Base-by-base conservation (phyloP, 1,139 yeast species). In the Lodderomyces jiufengensis region DNA sequence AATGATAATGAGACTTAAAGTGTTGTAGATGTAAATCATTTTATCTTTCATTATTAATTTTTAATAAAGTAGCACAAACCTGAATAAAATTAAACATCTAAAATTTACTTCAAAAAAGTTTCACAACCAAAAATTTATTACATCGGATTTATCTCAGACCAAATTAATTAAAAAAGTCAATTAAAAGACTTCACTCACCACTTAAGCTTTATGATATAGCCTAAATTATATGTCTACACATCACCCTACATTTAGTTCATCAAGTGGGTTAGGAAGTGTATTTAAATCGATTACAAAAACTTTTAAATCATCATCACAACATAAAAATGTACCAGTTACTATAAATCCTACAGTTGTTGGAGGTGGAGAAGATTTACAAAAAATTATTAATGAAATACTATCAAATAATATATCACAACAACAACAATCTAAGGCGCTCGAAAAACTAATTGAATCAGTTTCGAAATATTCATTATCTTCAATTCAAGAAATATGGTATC, bases 401-500 rank as follows among this genome's bases (percentile, higher is more conserved):
- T 44, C 54, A 35, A 73, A 74, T 3, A 55, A 70, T 2, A 47
- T 59, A 10, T 54, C 71, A 5, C 69, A 66, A 16, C 58, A 84
- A 39, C 69, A 65, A 2, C 48, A 73, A 10, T 25, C 39, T 7
- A 62, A 64, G 2, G 79, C 85, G 0, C 80, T 84, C 1, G 66
- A 63, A 4, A 61, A 69, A 27, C 57, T 84, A 30, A 61, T 74
- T 4, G 71, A 70, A 4, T 66, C 78, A 2, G 56, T 85, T 3
- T 69, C 70, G 29, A 72, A 69, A 31, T 71, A 70, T 36, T 66
- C 81, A 7, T 70, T 80, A 2, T 69, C 82, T 0, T 74, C 83
- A 2, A 67, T 84, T 4, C 81, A 84, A 0, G 90, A 84, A 47
- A 70, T 85, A 3, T 86, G 96, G 96, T 78, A 81, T 50, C 60